Conservation (phyloP, 306 rosid species). For the Albizia julibrissin region DNA sequence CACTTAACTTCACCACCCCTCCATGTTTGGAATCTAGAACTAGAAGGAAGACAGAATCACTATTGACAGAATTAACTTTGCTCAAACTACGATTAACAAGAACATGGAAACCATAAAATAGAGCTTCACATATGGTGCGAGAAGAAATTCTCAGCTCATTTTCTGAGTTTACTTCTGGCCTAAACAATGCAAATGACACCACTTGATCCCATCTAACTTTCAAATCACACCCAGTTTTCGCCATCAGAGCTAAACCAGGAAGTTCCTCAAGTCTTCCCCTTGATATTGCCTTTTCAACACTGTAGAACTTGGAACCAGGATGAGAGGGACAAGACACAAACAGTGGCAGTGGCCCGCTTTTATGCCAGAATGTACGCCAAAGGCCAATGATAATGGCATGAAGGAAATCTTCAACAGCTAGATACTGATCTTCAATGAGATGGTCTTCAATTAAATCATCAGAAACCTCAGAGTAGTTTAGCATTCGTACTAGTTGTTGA, state of each 20-base stretch:
- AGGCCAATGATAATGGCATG: conserved; percentile 72
- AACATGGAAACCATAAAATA: conserved; percentile 87
- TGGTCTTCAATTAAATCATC: conserved; percentile 52
- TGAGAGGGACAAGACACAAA: conserved; percentile 75
- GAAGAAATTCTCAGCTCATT: conserved; percentile 54
- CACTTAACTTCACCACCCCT: conserved; percentile 71
- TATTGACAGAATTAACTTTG: conserved; percentile 55
- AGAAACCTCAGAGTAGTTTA: conserved; percentile 43
- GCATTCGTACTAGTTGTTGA: conserved; percentile 91
- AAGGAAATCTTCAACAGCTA: conserved; percentile 86
- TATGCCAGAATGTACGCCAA: conserved; percentile 97
- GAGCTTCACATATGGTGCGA: conserved; percentile 73
- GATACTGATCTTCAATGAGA: conserved; percentile 67
- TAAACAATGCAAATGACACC: conserved; percentile 69
- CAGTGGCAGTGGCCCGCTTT: conserved; percentile 70
- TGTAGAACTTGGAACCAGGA: conserved; percentile 75
- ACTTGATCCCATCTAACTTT: conserved; percentile 83
- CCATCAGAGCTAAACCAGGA: conserved; percentile 71
- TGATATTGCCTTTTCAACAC: conserved; percentile 77
- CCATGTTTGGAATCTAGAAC: conserved; percentile 80
- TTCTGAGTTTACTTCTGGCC: conserved; percentile 60
- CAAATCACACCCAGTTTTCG: conserved; percentile 54
- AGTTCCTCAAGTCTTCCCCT: conserved; percentile 73
- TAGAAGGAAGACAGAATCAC: conserved; percentile 68
- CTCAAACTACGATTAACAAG: conserved; percentile 80